Evolutionary conservation across 306 rosid genomes (phyloP).

Genomic region (Vachellia pachyceras): DNA sequence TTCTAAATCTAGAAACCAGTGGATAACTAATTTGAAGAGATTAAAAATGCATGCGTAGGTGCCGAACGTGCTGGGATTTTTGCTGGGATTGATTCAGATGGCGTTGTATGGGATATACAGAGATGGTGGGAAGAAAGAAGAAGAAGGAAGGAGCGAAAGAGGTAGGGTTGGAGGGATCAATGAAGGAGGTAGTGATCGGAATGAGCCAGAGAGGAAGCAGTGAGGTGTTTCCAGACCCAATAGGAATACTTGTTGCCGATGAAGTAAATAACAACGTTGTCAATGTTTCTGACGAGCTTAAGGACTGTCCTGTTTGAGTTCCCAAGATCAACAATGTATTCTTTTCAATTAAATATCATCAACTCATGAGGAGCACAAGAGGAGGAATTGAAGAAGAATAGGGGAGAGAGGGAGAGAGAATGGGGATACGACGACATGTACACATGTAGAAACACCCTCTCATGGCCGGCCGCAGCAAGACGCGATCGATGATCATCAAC

Average conservation of each 20-base stretch:
- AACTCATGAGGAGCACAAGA: not conserved
- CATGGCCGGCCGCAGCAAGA: too few species aligned
- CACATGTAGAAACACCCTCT: too few species aligned
- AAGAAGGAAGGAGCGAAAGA: conserved; percentile 18
- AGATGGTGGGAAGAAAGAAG: conserved; percentile 39
- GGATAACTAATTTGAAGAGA: too few species aligned
- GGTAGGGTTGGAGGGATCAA: conserved; percentile 18
- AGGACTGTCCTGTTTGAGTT: not conserved
- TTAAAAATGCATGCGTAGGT: conserved; percentile 41
- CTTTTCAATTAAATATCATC: not conserved
- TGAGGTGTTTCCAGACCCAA: conserved; percentile 34
- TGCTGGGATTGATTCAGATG: conserved; percentile 73
- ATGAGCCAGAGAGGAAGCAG: conserved; percentile 6
- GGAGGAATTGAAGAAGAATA: not conserved
- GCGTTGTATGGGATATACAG: conserved; percentile 59
- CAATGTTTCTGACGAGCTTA: not conserved
- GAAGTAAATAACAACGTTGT: not conserved
- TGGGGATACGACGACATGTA: too few species aligned
- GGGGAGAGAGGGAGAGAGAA: too few species aligned
- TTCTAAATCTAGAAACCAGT: too few species aligned
- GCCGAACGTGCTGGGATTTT: conserved; percentile 77
- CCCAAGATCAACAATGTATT: too few species aligned
- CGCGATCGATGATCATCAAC: not conserved
- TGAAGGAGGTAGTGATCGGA: conserved; percentile 18
- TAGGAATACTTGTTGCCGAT: not conserved